A percentile compares a stretch with the other conserved stretches of the same genome.
phyloP scores from a whole-genome alignment of 768 basidiomycete genomes.

The Agrocybe pediades region DNA sequence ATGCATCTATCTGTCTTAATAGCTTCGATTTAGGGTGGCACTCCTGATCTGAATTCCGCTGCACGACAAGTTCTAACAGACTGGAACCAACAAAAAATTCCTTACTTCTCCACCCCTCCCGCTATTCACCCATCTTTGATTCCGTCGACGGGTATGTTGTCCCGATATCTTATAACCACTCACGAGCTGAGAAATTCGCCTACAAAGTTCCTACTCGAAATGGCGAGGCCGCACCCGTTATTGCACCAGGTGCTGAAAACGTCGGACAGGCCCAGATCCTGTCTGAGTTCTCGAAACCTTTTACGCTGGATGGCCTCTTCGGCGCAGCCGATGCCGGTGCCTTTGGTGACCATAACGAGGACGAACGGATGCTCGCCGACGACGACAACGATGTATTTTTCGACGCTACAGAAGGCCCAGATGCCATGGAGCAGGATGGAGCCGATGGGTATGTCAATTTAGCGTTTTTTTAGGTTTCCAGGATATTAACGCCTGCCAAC shows the following conservation, averaged over 20 bases:
- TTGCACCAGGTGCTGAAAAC: constrained; percentile 76
- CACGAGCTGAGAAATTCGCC: background rate
- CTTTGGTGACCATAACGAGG: constrained; percentile 53
- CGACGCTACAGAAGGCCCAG: constrained; percentile 40
- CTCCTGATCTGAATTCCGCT: constrained; percentile 82
- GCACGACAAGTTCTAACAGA: constrained; percentile 84
- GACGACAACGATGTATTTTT: constrained; percentile 44
- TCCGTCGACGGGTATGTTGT: constrained; percentile 46
- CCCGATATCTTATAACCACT: background rate
- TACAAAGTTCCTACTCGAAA: constrained; percentile 20
- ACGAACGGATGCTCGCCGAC: constrained; percentile 43
- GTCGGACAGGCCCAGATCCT: constrained; percentile 85
- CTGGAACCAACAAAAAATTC: constrained; percentile 97
- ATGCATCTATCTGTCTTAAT: background rate
- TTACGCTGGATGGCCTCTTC: constrained; percentile 80
- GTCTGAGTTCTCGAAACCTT: constrained; percentile 69
- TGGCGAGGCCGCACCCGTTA: constrained; percentile 28
- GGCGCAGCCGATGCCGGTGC: constrained; percentile 82
- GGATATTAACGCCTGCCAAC: background rate
- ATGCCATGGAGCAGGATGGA: constrained; percentile 43
- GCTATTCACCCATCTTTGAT: constrained; percentile 75
- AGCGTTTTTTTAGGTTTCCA: background rate
- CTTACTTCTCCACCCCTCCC: constrained; percentile 84
- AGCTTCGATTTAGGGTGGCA: constrained; percentile 65
- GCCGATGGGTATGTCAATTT: constrained; percentile 27